Conservation (phyloP, 1,139 yeast genomes). For the Pichia sp. region DNA sequence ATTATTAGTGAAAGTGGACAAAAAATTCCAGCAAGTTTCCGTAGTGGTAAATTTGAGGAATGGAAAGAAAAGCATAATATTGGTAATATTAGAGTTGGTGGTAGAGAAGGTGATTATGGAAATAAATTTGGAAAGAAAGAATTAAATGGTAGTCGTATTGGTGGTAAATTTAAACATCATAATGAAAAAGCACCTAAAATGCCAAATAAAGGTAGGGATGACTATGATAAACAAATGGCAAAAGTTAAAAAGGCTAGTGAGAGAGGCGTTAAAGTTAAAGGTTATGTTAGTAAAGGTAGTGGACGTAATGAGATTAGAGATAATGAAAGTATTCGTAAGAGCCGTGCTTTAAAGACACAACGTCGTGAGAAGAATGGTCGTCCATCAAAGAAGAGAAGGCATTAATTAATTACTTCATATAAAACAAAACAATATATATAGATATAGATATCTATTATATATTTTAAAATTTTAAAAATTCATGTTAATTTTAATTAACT, state of each 20-base stretch:
- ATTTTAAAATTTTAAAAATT: too few species aligned
- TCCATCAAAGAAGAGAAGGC: constrained; percentile 44
- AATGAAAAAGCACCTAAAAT: constrained; percentile 74
- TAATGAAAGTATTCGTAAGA: constrained; percentile 73
- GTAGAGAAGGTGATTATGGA: constrained; percentile 27
- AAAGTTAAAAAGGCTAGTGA: constrained; percentile 78
- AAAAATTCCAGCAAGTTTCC: constrained; percentile 83
- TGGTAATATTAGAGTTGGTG: constrained; percentile 48
- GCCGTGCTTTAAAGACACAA: constrained; percentile 63
- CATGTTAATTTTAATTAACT: too few species aligned
- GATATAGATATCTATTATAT: too few species aligned
- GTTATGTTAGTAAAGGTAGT: constrained; percentile 46
- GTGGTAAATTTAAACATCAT: constrained; percentile 65
- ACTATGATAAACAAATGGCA: constrained; percentile 76
- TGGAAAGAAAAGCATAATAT: constrained; percentile 77
- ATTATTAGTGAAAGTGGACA: constrained; percentile 96
- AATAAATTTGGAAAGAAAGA: constrained; percentile 26
- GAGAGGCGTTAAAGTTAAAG: constrained; percentile 68
- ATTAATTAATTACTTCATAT: too few species aligned
- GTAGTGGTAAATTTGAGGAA: constrained; percentile 85
- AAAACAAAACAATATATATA: too few species aligned
- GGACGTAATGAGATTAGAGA: constrained; percentile 57
- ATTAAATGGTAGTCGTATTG: constrained; percentile 25
- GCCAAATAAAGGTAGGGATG: constrained; percentile 87
- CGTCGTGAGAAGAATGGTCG: constrained; percentile 82